These are phyloP conservation scores for Nitzschia palea DNA, from an alignment of 108 stramenopile species.

Conservation along the genomic window DNA sequence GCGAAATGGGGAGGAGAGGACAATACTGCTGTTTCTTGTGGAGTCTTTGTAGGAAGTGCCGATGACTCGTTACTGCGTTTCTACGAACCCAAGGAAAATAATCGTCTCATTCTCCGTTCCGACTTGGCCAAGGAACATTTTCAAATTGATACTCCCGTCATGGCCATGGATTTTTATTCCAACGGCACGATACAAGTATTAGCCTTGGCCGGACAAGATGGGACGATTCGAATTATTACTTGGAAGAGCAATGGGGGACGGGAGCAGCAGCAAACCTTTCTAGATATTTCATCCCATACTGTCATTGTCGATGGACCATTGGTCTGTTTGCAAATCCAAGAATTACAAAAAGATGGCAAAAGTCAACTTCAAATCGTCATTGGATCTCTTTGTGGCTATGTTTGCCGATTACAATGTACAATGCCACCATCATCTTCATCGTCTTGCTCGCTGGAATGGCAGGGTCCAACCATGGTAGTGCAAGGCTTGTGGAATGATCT, in stretches of 20 bases:
- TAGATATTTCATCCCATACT: conserved; percentile 12
- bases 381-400: conserved; percentile 60
- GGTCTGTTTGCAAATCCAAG: conserved; percentile 29
- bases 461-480: conserved; percentile 46
- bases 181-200: conserved; percentile 11
- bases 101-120: background rate
- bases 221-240: conserved; percentile 39
- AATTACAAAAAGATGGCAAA: too few species aligned
- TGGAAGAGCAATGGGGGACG: conserved; percentile 6
- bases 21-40: background rate
- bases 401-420: conserved; percentile 27
- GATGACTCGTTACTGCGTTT: conserved; percentile 33
- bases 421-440: background rate
- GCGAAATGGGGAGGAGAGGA: background rate
- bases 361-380: conserved; percentile 18
- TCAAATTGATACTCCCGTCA: conserved; percentile 28
- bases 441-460: conserved; percentile 15
- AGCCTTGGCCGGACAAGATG: conserved; percentile 52
- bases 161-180: conserved; percentile 32
- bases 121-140: conserved; percentile 23
- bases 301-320: conserved; percentile 53
- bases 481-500: conserved; percentile 32
- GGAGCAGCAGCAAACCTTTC: background rate
- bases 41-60: conserved; percentile 32
- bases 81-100: conserved; percentile 10